A percentile compares a stretch with the other conserved stretches of the same genome.
Evolutionary conservation across 2,329 filamentous ascomycete genomes (phyloP).

Genomic region (Pyrenophora teres): DNA sequence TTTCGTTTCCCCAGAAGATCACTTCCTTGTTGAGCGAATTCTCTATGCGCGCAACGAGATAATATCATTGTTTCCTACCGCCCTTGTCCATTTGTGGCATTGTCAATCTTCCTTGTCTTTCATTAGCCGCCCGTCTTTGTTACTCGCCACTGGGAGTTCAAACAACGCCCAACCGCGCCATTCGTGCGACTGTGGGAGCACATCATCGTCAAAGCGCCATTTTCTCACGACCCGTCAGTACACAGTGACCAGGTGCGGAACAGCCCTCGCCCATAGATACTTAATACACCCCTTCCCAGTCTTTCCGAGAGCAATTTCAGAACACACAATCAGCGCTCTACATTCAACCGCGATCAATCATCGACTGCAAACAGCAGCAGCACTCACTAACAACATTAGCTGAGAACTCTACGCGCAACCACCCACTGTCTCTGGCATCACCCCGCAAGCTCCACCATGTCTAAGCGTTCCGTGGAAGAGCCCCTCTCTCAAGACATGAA

Average conservation of each 20-base stretch:
- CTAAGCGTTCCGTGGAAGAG: constrained; percentile 9
- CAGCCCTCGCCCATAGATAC: neutral
- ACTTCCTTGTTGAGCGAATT: too few species aligned
- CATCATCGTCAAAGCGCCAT: constrained; percentile 8
- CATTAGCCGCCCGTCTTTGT: constrained; percentile 5
- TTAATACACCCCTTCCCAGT: neutral
- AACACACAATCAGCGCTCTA: neutral
- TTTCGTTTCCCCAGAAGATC: too few species aligned
- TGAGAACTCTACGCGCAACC: neutral
- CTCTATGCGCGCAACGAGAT: neutral
- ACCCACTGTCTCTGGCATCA: neutral
- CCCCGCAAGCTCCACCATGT: constrained; percentile 2
- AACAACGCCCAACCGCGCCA: constrained; percentile 4
- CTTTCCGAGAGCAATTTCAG: too few species aligned
- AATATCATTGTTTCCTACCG: neutral
- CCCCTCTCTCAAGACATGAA: neutral
- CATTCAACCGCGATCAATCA: neutral
- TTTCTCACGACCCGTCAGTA: neutral
- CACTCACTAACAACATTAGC: neutral
- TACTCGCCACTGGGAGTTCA: neutral
- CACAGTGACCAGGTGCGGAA: neutral
- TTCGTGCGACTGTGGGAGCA: neutral
- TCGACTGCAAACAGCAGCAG: neutral
- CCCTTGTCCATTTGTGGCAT: constrained; percentile 14
- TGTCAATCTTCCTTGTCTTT: constrained; percentile 5